A percentile compares a stretch with the other conserved stretches of the same genome.
These are phyloP conservation scores for Corymbia citriodora DNA, from an alignment of 441 rosid species.

Conservation along the genomic window DNA sequence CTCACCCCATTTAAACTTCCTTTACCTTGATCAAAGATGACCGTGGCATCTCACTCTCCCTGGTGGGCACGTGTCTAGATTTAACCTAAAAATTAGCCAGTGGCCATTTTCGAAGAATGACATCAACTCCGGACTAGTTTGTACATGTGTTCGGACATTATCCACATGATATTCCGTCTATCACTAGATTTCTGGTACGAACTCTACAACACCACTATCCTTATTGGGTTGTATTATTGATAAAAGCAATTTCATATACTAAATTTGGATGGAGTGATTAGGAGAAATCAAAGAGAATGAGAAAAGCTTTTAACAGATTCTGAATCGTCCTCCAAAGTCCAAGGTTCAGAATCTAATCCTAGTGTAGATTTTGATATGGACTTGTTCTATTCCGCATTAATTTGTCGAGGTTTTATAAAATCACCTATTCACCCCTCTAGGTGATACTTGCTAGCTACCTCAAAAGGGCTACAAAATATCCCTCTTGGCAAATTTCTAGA, in stretches of 20 bases:
- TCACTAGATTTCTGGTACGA: accelerated
- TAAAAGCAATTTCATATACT: background rate
- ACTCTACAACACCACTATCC: accelerated
- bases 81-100: background rate
- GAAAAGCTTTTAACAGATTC: background rate
- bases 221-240: background rate
- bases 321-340: no score
- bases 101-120: accelerated
- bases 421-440: no score
- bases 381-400: no score
- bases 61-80: background rate
- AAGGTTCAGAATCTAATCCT: no score
- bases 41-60: background rate
- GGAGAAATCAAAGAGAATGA: background rate
- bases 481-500: background rate
- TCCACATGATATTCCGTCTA: background rate
- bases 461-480: background rate
- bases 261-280: accelerated
- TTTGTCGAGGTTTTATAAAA: no score
- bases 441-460: no score
- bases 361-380: no score
- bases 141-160: accelerated
- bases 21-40: background rate
- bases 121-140: background rate
- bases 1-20: background rate